Evolutionary conservation across 1,284 basidiomycete genomes (phyloP).

Genomic region (Laetiporus sulphureus): DNA sequence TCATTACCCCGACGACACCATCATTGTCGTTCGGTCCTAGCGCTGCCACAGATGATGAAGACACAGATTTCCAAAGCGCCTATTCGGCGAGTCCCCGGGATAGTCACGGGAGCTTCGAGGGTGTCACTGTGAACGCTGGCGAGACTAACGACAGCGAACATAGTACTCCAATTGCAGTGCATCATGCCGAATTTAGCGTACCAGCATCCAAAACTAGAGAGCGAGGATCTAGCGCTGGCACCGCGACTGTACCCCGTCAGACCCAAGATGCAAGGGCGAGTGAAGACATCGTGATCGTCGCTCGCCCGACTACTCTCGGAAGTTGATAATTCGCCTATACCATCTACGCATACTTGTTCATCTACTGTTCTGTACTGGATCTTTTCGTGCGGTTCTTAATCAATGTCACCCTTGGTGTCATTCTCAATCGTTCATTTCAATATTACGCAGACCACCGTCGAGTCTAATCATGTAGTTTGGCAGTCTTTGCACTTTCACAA

Average conservation of each 20-base stretch:
- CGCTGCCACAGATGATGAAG: conserved; percentile 65
- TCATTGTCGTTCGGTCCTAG: conserved; percentile 35
- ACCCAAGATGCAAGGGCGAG: conserved; percentile 11
- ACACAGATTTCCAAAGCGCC: conserved; percentile 80
- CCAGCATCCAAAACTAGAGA: conserved; percentile 14
- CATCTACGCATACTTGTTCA: conserved; percentile 16
- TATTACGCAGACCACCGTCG: too few species aligned
- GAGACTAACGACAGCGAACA: conserved; percentile 17
- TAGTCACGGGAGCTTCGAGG: conserved; percentile 39
- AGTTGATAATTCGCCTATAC: conserved; percentile 1
- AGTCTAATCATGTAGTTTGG: too few species aligned
- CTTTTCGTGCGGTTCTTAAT: too few species aligned
- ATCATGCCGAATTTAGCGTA: conserved; percentile 14
- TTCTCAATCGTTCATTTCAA: too few species aligned
- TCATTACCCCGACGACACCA: conserved; percentile 32
- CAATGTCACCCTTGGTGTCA: too few species aligned
- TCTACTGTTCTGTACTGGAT: too few species aligned
- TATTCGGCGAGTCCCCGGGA: conserved; percentile 67
- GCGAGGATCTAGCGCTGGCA: conserved; percentile 24
- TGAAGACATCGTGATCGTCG: conserved; percentile 20
- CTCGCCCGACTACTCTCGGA: conserved; percentile 8
- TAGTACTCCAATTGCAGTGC: conserved; percentile 18
- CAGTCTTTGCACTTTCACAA: too few species aligned
- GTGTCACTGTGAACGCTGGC: conserved; percentile 13
- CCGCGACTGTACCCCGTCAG: conserved; percentile 20